Percentiles rank a stretch among this genome's conserved stretches.
Conservation (phyloP, 2,329 filamentous ascomycete genomes). For the Fusarium sp. region DNA sequence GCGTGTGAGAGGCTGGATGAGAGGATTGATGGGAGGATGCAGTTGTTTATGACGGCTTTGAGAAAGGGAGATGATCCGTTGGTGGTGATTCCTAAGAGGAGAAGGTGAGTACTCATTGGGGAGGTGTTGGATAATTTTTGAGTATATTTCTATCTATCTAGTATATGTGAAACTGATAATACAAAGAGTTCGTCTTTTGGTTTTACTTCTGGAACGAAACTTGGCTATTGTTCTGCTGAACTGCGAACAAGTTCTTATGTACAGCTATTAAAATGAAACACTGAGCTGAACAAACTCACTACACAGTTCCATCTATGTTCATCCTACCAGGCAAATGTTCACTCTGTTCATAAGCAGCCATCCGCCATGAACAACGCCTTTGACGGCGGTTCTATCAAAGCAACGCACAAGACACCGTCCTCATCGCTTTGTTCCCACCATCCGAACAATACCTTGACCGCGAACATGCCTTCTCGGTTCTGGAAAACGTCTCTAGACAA, state of each 20-base stretch:
- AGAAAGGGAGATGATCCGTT: conserved; percentile 40
- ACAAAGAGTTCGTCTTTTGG: neutral
- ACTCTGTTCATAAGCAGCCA: neutral
- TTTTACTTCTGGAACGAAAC: neutral
- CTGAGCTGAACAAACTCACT: neutral
- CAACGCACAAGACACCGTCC: neutral
- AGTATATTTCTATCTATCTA: neutral
- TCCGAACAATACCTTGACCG: neutral
- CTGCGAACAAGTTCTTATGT: neutral
- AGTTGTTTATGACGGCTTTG: conserved; percentile 36
- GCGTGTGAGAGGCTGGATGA: conserved; percentile 33
- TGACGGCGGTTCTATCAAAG: neutral
- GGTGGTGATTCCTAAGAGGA: conserved; percentile 18
- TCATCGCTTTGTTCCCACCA: conserved; percentile 8
- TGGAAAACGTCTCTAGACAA: no score
- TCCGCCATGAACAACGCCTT: conserved; percentile 8
- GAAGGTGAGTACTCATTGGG: neutral
- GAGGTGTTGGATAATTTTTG: neutral
- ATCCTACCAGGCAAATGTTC: neutral
- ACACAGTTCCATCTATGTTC: neutral
- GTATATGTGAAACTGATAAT: neutral
- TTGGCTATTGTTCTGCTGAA: neutral
- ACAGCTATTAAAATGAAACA: neutral
- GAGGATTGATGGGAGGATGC: conserved; percentile 42
- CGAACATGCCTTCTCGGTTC: conserved; percentile 2